Evolutionary conservation across 768 basidiomycete genomes (phyloP), one percentile per base, ranked within the genome.

Genomic region (Asterophora lycoperdoides): DNA sequence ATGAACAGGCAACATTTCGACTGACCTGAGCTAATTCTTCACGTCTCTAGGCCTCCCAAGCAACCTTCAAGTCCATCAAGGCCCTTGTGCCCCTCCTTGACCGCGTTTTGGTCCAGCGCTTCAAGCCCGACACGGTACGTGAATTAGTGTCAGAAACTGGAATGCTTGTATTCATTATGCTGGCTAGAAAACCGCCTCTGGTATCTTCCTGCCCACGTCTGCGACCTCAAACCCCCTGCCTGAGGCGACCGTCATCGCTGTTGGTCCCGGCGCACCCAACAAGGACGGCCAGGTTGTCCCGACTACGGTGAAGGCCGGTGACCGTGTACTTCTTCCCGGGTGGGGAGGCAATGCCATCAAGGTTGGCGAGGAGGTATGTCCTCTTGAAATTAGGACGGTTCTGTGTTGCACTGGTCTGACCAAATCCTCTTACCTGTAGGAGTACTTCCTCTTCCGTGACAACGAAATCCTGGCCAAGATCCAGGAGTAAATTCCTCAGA

Each of bases 311-410:
- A 83, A 86, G 71, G 77, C 87, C 14, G 95, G 95, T 33, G 96
- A 98, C 73, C 78, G 89, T 8, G 94, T 98, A 13, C 75, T 99
- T 44, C 74, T 99, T 4, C 95, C 96, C 10, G 91, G 90, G 5
- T 99, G 95, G 90, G 96, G 96, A 44, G 96, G 96, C 9, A 93
- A 84, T 63, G 66, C 89, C 13, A 93, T 99, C 69, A 99, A 99
- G 72, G 81, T 98, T 41, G 94, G 93, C 34, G 96, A 98, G 19
- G 94, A 97, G 66, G 95, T 93, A 61, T 51, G 87, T 78, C 3
- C 23, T 6, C 23, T 3, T 23, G 23, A 9, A 32, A 17, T 18
- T 18, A 3, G 13, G 15, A 14, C 1, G 11, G 34, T 26, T 32
- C 17, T 7, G 8, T 43, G 33, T 38, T 39, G 47, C 40, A 30